These are phyloP conservation scores for Ascochyta koolunga DNA, from an alignment of 2,329 filamentous ascomycete genomes.

Conservation along the genomic window DNA sequence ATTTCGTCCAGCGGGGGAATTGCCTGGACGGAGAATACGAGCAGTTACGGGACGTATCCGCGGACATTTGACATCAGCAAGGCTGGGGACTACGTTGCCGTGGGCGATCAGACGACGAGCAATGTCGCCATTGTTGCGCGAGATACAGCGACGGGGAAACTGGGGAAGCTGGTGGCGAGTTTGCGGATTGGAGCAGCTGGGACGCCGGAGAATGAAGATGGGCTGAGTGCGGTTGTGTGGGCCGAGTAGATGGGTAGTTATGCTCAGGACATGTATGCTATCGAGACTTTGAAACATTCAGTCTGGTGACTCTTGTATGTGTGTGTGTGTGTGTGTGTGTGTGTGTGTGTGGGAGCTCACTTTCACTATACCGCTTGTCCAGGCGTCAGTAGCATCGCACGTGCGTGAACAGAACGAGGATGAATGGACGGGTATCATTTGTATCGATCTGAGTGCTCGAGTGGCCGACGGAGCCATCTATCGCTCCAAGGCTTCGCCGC, in stretches of 20 bases:
- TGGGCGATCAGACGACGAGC: constrained; percentile 41
- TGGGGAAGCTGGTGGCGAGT: constrained; percentile 32
- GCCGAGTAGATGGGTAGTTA: constrained; percentile 28
- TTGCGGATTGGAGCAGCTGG: constrained; percentile 35
- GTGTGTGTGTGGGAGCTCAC: no score
- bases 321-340: no score
- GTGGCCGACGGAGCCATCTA: neutral
- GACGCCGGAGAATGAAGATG: constrained; percentile 40
- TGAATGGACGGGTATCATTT: constrained; percentile 1
- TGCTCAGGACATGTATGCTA: no score
- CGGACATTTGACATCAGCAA: constrained; percentile 46
- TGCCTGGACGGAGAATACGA: constrained; percentile 36
- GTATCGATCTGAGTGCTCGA: neutral
- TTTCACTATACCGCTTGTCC: no score
- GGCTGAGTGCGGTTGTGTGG: constrained; percentile 44
- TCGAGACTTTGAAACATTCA: no score
- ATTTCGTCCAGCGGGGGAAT: constrained; percentile 38
- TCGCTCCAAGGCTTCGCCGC: neutral
- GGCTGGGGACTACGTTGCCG: constrained; percentile 38
- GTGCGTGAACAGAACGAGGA: no score
- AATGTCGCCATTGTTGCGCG: constrained; percentile 43
- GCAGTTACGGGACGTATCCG: constrained; percentile 42
- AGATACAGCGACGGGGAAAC: constrained; percentile 34
- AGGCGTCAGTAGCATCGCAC: no score
- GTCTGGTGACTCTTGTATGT: no score